A percentile compares a stretch with the other conserved stretches of the same genome.
Conservation (phyloP, 2,329 filamentous ascomycete species). For the Drechslerella coelobrocha region DNA sequence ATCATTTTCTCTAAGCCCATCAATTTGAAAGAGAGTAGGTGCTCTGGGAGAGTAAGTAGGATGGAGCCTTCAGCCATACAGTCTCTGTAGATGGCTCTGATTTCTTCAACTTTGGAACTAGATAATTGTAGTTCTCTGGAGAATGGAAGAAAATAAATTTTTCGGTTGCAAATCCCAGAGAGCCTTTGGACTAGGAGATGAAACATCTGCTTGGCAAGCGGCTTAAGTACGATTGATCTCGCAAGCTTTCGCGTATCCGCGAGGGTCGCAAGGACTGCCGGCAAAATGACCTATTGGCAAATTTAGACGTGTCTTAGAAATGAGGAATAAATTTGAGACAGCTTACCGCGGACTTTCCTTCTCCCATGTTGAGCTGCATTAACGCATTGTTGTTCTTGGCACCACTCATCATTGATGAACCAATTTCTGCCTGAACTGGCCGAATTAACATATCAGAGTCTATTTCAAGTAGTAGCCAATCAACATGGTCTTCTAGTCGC, state of each 20-base stretch:
- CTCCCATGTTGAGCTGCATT: constrained; percentile 74
- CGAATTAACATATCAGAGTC: constrained; percentile 70
- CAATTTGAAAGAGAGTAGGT: constrained; percentile 69
- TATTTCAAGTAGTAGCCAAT: constrained; percentile 73
- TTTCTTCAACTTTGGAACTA: constrained; percentile 54
- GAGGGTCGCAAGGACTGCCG: constrained; percentile 66
- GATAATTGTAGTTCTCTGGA: constrained; percentile 62
- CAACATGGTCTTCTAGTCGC: constrained; percentile 59
- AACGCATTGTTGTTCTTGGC: constrained; percentile 61
- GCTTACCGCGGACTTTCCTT: constrained; percentile 68
- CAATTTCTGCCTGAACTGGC: constrained; percentile 66
- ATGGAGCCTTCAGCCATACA: constrained; percentile 65
- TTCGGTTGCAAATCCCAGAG: constrained; percentile 64
- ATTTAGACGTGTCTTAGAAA: not conserved
- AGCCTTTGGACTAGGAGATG: constrained; percentile 66
- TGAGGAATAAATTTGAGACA: not conserved
- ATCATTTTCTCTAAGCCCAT: constrained; percentile 64
- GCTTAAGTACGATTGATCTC: constrained; percentile 68
- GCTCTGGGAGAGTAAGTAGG: constrained; percentile 69
- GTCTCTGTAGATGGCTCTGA: constrained; percentile 58
- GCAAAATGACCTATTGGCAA: constrained; percentile 65
- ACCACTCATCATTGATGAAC: constrained; percentile 64
- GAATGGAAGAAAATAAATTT: constrained; percentile 67
- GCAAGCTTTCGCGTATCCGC: constrained; percentile 64
- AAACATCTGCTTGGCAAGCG: constrained; percentile 68